These are phyloP conservation scores for Solanum pimpinellifolium DNA, from an alignment of 257 asterid species.

Conservation along the genomic window DNA sequence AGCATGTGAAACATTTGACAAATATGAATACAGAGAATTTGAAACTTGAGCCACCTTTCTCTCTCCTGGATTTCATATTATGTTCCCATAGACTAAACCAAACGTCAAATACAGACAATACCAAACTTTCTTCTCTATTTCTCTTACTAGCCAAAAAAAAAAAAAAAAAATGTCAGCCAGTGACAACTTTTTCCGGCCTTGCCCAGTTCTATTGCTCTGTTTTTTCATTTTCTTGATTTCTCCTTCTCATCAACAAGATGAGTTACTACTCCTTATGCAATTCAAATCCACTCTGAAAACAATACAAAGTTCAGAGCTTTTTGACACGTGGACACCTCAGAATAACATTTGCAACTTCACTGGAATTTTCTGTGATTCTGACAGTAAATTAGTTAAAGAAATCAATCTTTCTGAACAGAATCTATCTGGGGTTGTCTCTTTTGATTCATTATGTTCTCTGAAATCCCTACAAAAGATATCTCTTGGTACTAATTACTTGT, in stretches of 20 bases:
- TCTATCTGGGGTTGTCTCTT: conserved; percentile 21
- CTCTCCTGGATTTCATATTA: background rate
- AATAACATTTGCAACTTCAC: conserved; percentile 17
- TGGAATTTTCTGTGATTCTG: conserved; percentile 20
- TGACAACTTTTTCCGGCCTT: conserved; percentile 1
- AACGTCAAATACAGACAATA: background rate
- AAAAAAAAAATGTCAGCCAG: background rate
- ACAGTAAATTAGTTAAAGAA: conserved; percentile 16
- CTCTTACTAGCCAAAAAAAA: background rate
- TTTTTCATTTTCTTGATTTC: background rate
- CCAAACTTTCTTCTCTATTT: background rate
- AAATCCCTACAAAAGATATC: conserved; percentile 17
- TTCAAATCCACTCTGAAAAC: conserved; percentile 17
- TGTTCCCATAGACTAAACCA: background rate
- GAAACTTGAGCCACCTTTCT: conserved; percentile 2
- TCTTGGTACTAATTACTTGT: conserved; percentile 18
- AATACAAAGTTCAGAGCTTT: conserved; percentile 3
- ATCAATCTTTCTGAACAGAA: conserved; percentile 20
- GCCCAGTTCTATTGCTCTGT: background rate
- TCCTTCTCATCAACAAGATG: conserved; percentile 4
- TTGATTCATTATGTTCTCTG: conserved; percentile 26
- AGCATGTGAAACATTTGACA: background rate
- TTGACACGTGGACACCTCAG: conserved; percentile 16
- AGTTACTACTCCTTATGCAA: conserved; percentile 12
- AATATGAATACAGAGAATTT: background rate